Evolutionary conservation across 371 early-diverging fungal species (phyloP).

Genomic region (Circinella minor): DNA sequence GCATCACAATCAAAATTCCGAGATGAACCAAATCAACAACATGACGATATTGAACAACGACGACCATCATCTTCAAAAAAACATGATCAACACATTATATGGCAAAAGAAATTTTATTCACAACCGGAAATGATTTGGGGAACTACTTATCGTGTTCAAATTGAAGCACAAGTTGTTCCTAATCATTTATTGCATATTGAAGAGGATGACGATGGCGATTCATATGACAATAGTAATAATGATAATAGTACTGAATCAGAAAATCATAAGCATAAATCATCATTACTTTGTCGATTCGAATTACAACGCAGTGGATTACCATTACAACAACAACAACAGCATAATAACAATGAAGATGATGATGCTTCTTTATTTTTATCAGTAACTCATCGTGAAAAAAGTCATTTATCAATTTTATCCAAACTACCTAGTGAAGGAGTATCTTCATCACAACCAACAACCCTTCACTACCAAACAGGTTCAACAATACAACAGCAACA

Average conservation of each 20-base stretch:
- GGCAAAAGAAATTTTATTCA: constrained; percentile 39
- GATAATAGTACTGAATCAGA: neutral
- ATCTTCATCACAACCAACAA: neutral
- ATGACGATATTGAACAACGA: neutral
- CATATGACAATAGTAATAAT: neutral
- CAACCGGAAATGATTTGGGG: constrained; percentile 37
- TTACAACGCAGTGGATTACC: constrained; percentile 25
- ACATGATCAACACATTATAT: constrained; percentile 2
- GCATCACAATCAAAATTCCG: too few species aligned
- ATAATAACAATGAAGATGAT: neutral
- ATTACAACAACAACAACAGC: neutral
- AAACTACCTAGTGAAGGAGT: neutral
- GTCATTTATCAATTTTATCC: too few species aligned
- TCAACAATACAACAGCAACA: neutral
- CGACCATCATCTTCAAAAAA: neutral
- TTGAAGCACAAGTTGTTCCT: constrained; percentile 43
- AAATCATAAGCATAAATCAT: neutral
- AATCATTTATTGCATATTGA: constrained; percentile 20
- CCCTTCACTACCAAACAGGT: neutral
- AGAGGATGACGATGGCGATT: constrained; percentile 17
- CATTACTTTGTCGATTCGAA: constrained; percentile 45
- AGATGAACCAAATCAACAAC: too few species aligned
- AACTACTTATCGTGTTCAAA: constrained; percentile 37
- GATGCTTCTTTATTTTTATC: too few species aligned
- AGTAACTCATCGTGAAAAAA: too few species aligned